Evolutionary conservation across 345 rosid species (phyloP), one percentile per base, ranked within the genome.

Genomic region (Arabidopsis suecica): DNA sequence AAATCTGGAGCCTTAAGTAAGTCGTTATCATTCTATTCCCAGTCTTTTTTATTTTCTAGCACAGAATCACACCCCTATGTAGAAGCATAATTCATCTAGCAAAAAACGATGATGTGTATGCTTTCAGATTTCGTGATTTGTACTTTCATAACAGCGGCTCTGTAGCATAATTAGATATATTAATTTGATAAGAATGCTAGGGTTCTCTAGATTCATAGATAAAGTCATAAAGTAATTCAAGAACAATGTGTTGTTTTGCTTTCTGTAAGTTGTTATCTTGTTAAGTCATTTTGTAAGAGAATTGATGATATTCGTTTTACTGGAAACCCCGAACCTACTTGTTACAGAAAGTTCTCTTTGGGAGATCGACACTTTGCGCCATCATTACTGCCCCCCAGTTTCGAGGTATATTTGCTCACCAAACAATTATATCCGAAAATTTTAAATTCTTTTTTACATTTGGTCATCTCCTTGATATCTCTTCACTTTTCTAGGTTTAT

Each of bases 351-450:
- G 97, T 79, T 95, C 99, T 7, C 89, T 95, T 3, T 95, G 97
- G 97, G 99, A 95, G 82, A 86, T 95, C 5, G 96, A 95, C 68
- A 74, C 84, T 25, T 87, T 95, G 49, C 90, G 90, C 13, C 93
- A 89, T 82, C 97, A 92, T 77, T 90, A 95, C 82, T 95, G 97
- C 65, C 97, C 97, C 7, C 90, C 97, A 10, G 97, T 92, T 78
- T 95, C 99, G 65, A 90, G 99, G 97, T 92, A 77, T 66, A 40
- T 40, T n/a, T 45, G 49, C 38, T 66, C 37, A 33, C 28, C 40
- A n/a, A 34, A 61, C 33, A 18, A 8, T 65, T 3, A 37, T 30
- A 38, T 8, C 42, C 18, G 0, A 14, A 5, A 34, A 8, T 5
- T 14, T 30, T 45, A 5, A 48, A 8, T 20, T 8, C 2, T 22